Evolutionary conservation across 2,329 filamentous ascomycete species (phyloP).

Genomic region (Colletotrichum australisinense): DNA sequence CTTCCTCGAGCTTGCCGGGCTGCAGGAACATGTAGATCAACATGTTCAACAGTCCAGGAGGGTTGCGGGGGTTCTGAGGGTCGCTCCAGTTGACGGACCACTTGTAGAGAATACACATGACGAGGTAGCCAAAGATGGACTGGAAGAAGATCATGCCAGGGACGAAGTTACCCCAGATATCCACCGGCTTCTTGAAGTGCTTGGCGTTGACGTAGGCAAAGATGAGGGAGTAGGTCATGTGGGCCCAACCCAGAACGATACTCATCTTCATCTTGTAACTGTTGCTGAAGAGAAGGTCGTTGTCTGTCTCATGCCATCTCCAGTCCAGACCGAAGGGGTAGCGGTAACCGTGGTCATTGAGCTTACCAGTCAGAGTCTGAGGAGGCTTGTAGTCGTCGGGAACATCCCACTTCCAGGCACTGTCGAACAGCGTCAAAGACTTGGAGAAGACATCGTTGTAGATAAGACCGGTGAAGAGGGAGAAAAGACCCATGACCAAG

Average conservation of each 20-base stretch:
- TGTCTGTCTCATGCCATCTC: conserved; percentile 96
- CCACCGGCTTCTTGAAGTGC: conserved; percentile 94
- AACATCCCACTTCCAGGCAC: conserved; percentile 85
- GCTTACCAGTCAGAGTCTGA: conserved; percentile 73
- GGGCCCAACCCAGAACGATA: conserved; percentile 95
- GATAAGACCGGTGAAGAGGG: conserved; percentile 94
- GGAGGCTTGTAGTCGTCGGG: conserved; percentile 73
- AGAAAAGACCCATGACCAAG: conserved; percentile 97
- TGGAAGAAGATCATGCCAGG: conserved; percentile 99
- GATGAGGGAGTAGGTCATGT: conserved; percentile 98
- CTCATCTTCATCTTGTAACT: conserved; percentile 99
- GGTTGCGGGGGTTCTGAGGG: conserved; percentile 69
- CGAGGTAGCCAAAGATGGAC: conserved; percentile 96
- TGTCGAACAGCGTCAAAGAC: conserved; percentile 87
- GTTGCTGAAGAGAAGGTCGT: conserved; percentile 95
- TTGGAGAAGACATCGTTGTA: conserved; percentile 99
- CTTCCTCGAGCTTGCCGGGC: conserved; percentile 74
- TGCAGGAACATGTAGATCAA: conserved; percentile 99
- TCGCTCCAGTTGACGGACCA: conserved; percentile 89
- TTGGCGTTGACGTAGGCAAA: conserved; percentile 92
- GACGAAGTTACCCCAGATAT: conserved; percentile 97
- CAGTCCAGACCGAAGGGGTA: conserved; percentile 97
- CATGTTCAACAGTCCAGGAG: conserved; percentile 96
- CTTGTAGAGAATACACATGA: conserved; percentile 95
- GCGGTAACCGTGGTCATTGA: conserved; percentile 78